Base-by-base conservation (phyloP, 177 flowering plant genomes). In the Vitis hybrid region DNA sequence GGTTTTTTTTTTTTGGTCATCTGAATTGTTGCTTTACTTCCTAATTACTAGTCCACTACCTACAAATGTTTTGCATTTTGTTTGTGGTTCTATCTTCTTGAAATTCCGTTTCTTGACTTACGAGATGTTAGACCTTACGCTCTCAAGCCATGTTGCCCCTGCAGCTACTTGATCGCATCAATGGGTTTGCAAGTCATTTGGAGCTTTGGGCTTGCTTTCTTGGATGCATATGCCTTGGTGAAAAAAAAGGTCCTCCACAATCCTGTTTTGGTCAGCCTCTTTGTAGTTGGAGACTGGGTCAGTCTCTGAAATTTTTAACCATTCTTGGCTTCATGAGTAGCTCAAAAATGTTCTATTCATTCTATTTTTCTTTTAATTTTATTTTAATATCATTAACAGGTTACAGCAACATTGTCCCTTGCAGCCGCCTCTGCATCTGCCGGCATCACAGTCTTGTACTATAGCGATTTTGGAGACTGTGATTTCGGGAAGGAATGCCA, bases 251-350 rank as follows among this genome's bases (percentile, higher is more conserved):
- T 68, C 64, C 66, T 90, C 54, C 85, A 76, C 66, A 86, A 73
- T 77, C 82, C 86, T 65, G 71, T 83, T 61, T 61, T 89, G 44
- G 81, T 92, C 71, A 77, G 92, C 85, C 85, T 90, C 64, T 89
- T 88, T 67, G 89, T 85, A 0, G 84, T 90, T 15, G 97, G 97
- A 74, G 97, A 90, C 65, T 89, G 90, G 93, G 95, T 90, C 7
- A 66, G 88, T 59, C 58, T 66, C 65, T 28, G 4, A 38, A 19
- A 11, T 20, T n/a, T 59, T 20, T n/a, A 59, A n/a, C 0, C 12
- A n/a, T 22, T 55, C 58, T 13, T 13, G 58, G 18, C 15, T 55
- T 14, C 1, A 13, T 59, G 3, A n/a, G 22, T n/a, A 59, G 17
- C 62, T 59, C 22, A 59, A 22, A 59, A 10, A n/a, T 59, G 33